A percentile compares a stretch with the other conserved stretches of the same genome.
These are phyloP conservation scores for Penicillium sp. DNA, from an alignment of 2,329 filamentous ascomycete species.

Conservation along the genomic window DNA sequence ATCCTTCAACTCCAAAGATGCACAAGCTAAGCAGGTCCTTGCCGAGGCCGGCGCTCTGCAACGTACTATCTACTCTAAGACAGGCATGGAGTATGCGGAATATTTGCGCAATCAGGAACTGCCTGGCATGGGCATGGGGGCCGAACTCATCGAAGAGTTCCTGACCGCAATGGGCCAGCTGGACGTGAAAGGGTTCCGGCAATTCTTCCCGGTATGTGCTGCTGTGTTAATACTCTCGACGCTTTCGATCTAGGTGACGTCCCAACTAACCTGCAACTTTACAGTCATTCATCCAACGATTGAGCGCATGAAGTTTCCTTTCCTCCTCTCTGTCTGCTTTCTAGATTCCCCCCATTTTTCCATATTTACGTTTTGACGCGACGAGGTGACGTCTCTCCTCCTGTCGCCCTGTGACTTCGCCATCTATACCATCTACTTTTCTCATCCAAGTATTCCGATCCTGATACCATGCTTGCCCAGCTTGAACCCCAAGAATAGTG, in stretches of 20 bases:
- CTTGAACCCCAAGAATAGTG: conserved; percentile 6
- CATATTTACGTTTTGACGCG: conserved; percentile 18
- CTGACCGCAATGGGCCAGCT: conserved; percentile 37
- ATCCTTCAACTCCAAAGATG: conserved; percentile 74
- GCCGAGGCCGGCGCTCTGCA: conserved; percentile 80
- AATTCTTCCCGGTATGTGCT: conserved; percentile 40
- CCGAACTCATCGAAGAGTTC: conserved; percentile 41
- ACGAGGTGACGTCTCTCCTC: conserved; percentile 18
- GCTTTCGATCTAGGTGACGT: background rate
- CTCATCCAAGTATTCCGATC: conserved; percentile 6
- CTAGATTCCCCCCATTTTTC: conserved; percentile 22
- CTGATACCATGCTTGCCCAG: conserved; percentile 2
- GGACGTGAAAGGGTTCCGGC: conserved; percentile 41
- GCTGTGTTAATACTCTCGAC: background rate
- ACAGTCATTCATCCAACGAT: conserved; percentile 39
- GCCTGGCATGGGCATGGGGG: conserved; percentile 42
- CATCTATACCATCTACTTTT: conserved; percentile 14
- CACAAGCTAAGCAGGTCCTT: conserved; percentile 78
- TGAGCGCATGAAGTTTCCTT: conserved; percentile 34
- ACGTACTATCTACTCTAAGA: conserved; percentile 82
- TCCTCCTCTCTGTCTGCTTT: conserved; percentile 16
- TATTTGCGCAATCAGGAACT: conserved; percentile 41
- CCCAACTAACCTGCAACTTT: conserved; percentile 5
- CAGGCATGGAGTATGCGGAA: conserved; percentile 66
- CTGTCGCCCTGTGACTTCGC: conserved; percentile 7